These are phyloP conservation scores for Hypoxylon lienhwacheense DNA, from an alignment of 495 filamentous ascomycete genomes.

Conservation along the genomic window DNA sequence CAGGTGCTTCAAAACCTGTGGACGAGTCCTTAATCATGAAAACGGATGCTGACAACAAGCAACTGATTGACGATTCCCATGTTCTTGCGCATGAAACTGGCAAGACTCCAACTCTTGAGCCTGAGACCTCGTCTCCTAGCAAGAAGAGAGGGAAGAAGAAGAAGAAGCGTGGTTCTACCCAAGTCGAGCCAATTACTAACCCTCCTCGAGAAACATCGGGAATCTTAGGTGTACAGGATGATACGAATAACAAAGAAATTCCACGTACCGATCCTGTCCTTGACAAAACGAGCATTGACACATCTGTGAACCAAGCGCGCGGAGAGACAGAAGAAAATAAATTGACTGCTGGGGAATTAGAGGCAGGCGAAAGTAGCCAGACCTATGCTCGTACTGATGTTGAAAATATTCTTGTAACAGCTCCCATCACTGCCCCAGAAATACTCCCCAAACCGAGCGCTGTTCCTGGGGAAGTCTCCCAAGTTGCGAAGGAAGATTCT, in stretches of 20 bases:
- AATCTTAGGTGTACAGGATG: conserved; percentile 1
- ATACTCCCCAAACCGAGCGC: conserved; percentile 7
- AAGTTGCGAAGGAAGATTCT: conserved; percentile 11
- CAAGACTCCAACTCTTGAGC: conserved; percentile 11
- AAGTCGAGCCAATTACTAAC: conserved; percentile 7
- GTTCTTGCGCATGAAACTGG: conserved; percentile 4
- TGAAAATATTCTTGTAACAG: conserved; percentile 7
- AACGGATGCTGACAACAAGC: conserved; percentile 9
- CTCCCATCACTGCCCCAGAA: conserved; percentile 9
- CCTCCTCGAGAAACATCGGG: conserved; percentile 5
- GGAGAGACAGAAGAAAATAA: neutral
- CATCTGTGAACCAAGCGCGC: neutral
- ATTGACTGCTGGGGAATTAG: neutral
- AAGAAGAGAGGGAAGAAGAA: conserved; percentile 19
- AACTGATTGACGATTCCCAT: conserved; percentile 2
- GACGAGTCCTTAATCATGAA: conserved; percentile 13
- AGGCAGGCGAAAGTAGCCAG: conserved; percentile 1
- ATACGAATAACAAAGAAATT: conserved; percentile 3
- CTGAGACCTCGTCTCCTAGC: conserved; percentile 9
- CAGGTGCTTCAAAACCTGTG: conserved; percentile 11
- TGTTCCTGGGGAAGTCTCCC: conserved; percentile 3
- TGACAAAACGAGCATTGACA: conserved; percentile 3
- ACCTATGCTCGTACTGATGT: neutral
- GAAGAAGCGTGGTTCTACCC: conserved; percentile 19
- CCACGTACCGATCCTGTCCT: conserved; percentile 1